Base-by-base conservation (phyloP, 306 rosid species). In the Quercus aquifolioides region DNA sequence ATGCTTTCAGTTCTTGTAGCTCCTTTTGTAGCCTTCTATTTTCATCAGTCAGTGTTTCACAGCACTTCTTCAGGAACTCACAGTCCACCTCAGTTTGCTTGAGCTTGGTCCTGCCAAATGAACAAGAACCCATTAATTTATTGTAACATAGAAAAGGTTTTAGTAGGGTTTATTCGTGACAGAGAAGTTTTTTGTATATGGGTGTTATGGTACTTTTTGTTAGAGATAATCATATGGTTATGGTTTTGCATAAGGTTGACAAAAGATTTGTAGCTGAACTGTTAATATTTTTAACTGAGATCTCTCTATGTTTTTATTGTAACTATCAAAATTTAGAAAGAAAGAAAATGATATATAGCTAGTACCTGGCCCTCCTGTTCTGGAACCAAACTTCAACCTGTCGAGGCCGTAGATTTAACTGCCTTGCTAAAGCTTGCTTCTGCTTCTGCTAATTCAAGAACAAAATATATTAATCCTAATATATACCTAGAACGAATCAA, bases 381-480 rank as follows among this genome's bases (percentile, higher is more conserved):
- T 95, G 99, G 84, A 95, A 95, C 99, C 99, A 95, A 17, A 95
- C 99, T 83, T 95, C 99, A 58, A 95, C 99, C 88, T 95, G 99
- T 69, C 99, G 79, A 8, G 97, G 92, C 76, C 92, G 84, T 69
- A 95, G 91, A 71, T 87, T 89, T 79, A 95, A 57, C 74, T 93
- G 91, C 73, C 92, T 84, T 9, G 99, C 98, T 55, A 95, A 86
- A 84, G 93, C 96, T 84, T 95, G 98, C 85, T 95, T 95, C 81
- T 95, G 96, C 85, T 90, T 95, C 99, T 95, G 91, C 52, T 62
- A 69, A 85, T 72, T 55, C n/a, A 59, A 70, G 77, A 10, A 25
- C 31, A 51, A 30, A 8, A 8, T 41, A 41, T 3, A 75, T 69
- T 21, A 67, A 58, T 35, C 33, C 2, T 18, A 38, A 21, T 6